Base-by-base conservation (phyloP, 768 basidiomycete genomes). In the Mycena albidolilacea region DNA sequence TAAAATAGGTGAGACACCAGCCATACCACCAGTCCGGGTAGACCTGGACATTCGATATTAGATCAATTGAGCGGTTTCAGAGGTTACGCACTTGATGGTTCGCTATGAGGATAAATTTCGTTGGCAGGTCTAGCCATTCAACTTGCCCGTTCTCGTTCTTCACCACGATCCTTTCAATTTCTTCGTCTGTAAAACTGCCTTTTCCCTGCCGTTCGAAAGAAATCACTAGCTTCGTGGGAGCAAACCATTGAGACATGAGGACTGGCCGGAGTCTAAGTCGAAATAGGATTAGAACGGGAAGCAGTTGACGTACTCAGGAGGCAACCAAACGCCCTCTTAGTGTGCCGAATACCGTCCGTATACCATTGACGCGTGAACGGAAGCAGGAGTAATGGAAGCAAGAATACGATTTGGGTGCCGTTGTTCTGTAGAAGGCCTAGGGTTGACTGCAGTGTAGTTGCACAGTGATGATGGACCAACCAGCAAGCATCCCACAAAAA, bases 1-100 rank as follows among this genome's bases (percentile, higher is more conserved):
- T 87, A 78, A 92, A 93, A 79, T 95, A 95, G 12, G 90, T 87
- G 57, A 96, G 82, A 74, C 91, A 92, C 93, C 95, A 98, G 46
- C 93, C 89, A 78, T 97, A 97, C 92, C 92, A 92, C 93, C 94
- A 94, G 82, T 94, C 93, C 6, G 90, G 87, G 78, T 95, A 94
- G 44, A 92, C 85, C 93, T 94, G 69, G 48, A 52, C 35, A 54
- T 5, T 19, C 8, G 23, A 43, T 65, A 68, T 57, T 58, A 41
- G 57, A 23, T 14, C 65, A 50, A 50, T n/a, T n/a, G 14, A 17
- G 7, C 19, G n/a, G 6, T n/a, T 19, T 7, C 7, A n/a, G 7
- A 43, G 41, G 48, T 69, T 85, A 69, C 70, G 58, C 71, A 96
- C 95, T 86, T 97, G 97, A 80, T 99, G 97, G 80, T 99, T 99